Conservation (phyloP, 257 asterid genomes). For the Plantago elongata region DNA sequence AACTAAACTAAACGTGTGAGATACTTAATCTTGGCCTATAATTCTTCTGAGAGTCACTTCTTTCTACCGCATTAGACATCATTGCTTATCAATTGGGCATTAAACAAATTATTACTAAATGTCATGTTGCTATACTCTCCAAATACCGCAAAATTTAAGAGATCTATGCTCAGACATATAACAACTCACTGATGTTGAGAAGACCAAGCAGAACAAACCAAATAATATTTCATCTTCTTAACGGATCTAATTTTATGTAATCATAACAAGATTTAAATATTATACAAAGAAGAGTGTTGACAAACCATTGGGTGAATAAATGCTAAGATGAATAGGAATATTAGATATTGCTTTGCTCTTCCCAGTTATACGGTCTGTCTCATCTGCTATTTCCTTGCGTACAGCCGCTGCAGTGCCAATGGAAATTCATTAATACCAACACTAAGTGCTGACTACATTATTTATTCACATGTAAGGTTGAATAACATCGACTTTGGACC, state of each 20-base stretch:
- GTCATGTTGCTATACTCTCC: background rate
- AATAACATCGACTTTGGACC: too few relatives aligned
- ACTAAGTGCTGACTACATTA: too few relatives aligned
- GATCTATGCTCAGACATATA: conserved; percentile 3
- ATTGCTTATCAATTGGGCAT: background rate
- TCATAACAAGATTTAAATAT: conserved; percentile 15
- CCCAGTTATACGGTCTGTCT: conserved; percentile 95
- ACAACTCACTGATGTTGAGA: background rate
- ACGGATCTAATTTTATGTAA: conserved; percentile 7
- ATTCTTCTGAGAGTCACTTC: too few relatives aligned
- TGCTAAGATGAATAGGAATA: conserved; percentile 89
- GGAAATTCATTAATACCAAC: background rate
- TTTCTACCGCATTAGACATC: too few relatives aligned
- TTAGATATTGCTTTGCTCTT: conserved; percentile 82
- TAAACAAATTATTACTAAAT: background rate
- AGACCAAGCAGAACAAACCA: background rate
- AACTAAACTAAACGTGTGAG: too few relatives aligned
- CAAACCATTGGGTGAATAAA: conserved; percentile 90
- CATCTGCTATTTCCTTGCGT: conserved; percentile 88
- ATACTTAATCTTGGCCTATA: too few relatives aligned
- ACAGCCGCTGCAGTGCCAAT: conserved; percentile 70
- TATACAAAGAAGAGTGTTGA: conserved; percentile 19
- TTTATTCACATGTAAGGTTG: too few relatives aligned
- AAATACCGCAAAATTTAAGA: conserved; percentile 9
- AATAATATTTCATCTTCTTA: conserved; percentile 12